These are phyloP conservation scores for Lasiodiplodia citricola DNA, from an alignment of 2,329 filamentous ascomycete species.

Conservation along the genomic window DNA sequence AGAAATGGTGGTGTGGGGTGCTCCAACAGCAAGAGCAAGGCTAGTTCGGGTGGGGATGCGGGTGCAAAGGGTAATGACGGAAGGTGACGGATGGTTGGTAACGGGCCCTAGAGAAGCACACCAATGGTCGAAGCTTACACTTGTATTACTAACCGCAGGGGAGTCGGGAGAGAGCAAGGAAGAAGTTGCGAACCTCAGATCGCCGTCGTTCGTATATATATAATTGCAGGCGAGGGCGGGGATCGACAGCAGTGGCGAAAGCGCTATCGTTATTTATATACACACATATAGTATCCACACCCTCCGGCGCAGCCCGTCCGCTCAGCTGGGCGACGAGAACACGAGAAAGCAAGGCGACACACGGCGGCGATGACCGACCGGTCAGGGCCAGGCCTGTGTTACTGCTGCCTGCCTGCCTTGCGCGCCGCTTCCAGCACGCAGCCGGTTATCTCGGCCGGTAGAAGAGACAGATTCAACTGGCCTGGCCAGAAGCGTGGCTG, in stretches of 20 bases:
- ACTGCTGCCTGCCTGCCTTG: neutral
- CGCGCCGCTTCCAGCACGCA: neutral
- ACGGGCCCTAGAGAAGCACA: neutral
- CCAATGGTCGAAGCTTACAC: neutral
- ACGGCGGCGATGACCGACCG: neutral
- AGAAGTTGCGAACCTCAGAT: neutral
- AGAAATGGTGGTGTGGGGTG: neutral
- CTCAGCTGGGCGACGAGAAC: conserved; percentile 1
- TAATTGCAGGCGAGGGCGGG: neutral
- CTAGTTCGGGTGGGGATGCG: neutral
- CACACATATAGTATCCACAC: neutral
- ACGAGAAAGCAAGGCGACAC: neutral
- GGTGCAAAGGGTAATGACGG: too few relatives aligned
- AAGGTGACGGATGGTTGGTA: neutral
- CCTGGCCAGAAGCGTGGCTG: neutral
- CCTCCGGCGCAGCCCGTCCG: conserved; percentile 4
- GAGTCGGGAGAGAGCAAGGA: too few relatives aligned
- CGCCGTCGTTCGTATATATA: neutral
- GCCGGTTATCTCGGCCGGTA: too few relatives aligned
- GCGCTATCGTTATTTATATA: conserved; percentile 15
- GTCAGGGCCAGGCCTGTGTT: conserved; percentile 1
- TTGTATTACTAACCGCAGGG: neutral
- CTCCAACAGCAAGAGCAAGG: neutral
- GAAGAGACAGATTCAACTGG: neutral
- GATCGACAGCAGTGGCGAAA: neutral